phyloP scores from a whole-genome alignment of 75 land plant genomes.

The Pinus taeda region DNA sequence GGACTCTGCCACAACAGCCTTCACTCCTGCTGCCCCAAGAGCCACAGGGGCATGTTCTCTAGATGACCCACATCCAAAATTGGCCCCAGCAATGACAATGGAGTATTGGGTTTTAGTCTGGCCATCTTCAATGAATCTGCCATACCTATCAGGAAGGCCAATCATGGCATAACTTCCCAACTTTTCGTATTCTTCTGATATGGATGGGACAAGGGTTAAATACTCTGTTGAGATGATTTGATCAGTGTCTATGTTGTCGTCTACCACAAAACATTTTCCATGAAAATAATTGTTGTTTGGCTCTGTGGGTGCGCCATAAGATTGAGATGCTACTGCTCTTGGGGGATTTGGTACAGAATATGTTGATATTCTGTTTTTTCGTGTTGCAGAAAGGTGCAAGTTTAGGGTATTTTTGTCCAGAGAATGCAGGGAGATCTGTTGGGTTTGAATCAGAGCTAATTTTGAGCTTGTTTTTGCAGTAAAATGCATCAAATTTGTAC shows the following conservation, averaged over 20 bases:
- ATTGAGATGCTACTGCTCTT: slow-evolving; percentile 7
- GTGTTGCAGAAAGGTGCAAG: not conserved
- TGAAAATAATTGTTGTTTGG: slow-evolving; percentile 36
- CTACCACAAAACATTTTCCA: slow-evolving; percentile 86
- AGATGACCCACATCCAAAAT: slow-evolving; percentile 99
- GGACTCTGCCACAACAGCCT: slow-evolving; percentile 88
- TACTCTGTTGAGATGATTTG: slow-evolving; percentile 98
- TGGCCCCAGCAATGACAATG: slow-evolving; percentile 78
- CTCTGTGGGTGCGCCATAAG: not conserved
- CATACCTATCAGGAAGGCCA: slow-evolving; percentile 66
- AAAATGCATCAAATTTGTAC: not conserved
- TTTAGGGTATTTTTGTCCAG: not conserved
- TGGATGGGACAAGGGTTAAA: slow-evolving; percentile 93
- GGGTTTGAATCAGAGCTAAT: not conserved
- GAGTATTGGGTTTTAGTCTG: slow-evolving; percentile 47
- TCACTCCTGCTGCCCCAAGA: slow-evolving; percentile 84
- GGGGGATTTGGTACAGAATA: not conserved
- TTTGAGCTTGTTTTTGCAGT: not conserved
- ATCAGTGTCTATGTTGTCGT: slow-evolving; percentile 97
- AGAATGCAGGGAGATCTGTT: not conserved
- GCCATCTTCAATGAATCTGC: slow-evolving; percentile 57
- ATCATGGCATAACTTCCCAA: slow-evolving; percentile 82
- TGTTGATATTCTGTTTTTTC: not conserved
- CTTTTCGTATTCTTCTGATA: slow-evolving; percentile 91
- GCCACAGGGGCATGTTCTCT: slow-evolving; percentile 98